These are phyloP conservation scores for Lactifluus rugatus DNA, from an alignment of 768 basidiomycete genomes.

Conservation along the genomic window DNA sequence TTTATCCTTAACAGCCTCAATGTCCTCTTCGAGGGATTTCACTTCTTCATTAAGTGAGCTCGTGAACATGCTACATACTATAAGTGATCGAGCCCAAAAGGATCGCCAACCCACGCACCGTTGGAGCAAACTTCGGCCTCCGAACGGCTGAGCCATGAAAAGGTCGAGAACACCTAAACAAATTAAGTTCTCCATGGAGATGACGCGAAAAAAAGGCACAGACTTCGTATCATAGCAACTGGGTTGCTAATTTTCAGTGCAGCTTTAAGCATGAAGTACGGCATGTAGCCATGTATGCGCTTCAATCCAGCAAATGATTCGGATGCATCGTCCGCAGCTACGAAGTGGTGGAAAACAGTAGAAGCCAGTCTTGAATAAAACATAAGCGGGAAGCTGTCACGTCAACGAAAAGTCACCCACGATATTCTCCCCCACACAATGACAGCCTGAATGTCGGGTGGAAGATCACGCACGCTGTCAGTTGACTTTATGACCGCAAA, in stretches of 20 bases:
- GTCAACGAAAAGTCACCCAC: conserved; percentile 37
- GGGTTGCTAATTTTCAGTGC: conserved; percentile 92
- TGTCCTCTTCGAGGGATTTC: conserved; percentile 73
- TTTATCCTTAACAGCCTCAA: conserved; percentile 78
- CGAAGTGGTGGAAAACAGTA: conserved; percentile 90
- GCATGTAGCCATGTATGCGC: conserved; percentile 92
- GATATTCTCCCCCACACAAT: conserved; percentile 97
- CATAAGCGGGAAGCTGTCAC: neutral
- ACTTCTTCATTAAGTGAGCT: conserved; percentile 87
- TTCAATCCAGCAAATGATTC: conserved; percentile 83
- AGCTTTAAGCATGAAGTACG: conserved; percentile 92
- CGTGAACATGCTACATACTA: conserved; percentile 75
- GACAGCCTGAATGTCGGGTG: conserved; percentile 78
- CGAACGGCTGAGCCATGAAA: conserved; percentile 95
- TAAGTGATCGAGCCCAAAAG: neutral
- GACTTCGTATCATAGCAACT: conserved; percentile 89
- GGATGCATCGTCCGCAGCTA: conserved; percentile 87
- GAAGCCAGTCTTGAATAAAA: conserved; percentile 65
- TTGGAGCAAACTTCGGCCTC: conserved; percentile 84
- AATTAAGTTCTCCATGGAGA: neutral
- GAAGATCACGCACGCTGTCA: conserved; percentile 64
- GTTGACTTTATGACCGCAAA: conserved; percentile 83
- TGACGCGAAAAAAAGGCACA: conserved; percentile 17
- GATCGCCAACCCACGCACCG: conserved; percentile 36
- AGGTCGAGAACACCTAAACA: conserved; percentile 66